These are phyloP conservation scores for Mucor lusitanicus DNA, from an alignment of 371 early-diverging fungal species.

Conservation along the genomic window DNA sequence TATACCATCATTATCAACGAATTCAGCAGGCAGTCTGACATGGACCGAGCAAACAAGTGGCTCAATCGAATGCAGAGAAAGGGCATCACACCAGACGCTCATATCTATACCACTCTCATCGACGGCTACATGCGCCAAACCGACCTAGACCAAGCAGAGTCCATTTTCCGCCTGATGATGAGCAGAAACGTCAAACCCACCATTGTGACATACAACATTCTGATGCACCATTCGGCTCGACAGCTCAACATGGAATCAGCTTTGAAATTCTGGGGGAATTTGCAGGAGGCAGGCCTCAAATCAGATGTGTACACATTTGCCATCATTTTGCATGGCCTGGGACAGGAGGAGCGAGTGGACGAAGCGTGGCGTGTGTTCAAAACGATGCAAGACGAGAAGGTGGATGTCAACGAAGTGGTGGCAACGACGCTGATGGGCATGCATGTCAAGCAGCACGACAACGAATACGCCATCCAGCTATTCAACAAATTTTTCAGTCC, in stretches of 20 bases:
- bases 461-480: constrained; percentile 34
- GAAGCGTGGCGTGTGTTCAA: constrained; percentile 48
- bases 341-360: constrained; percentile 37
- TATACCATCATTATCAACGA: constrained; percentile 47
- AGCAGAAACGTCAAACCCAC: constrained; percentile 33
- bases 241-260: constrained; percentile 47
- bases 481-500: constrained; percentile 37
- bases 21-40: constrained; percentile 32
- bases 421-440: constrained; percentile 49
- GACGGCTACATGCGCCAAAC: constrained; percentile 52
- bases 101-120: constrained; percentile 48
- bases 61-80: constrained; percentile 37
- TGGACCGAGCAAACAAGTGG: constrained; percentile 40
- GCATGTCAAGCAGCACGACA: constrained; percentile 49
- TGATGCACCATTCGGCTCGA: constrained; percentile 47
- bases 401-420: constrained; percentile 32
- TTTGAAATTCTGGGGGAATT: constrained; percentile 36
- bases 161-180: constrained; percentile 42
- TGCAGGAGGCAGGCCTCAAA: constrained; percentile 39
- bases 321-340: constrained; percentile 47
- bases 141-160: constrained; percentile 35
- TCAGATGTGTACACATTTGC: constrained; percentile 52
- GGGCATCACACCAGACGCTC: constrained; percentile 30
- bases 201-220: constrained; percentile 45
- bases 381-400: constrained; percentile 30